Percentiles rank a stretch among this genome's conserved stretches.
Conservation (phyloP, 345 rosid species). For the Clausena lansium region DNA sequence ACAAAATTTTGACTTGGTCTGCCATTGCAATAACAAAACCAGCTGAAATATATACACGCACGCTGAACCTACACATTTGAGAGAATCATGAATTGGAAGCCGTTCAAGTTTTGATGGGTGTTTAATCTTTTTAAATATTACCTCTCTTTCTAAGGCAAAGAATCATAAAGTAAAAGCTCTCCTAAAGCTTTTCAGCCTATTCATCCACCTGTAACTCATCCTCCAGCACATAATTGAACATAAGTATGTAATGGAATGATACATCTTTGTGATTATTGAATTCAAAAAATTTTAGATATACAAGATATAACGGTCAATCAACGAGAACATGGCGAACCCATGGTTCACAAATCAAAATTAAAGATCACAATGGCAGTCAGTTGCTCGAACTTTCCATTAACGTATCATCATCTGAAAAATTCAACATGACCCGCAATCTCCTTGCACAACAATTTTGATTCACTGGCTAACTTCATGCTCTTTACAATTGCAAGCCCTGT, state of each 20-base stretch:
- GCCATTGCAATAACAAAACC: neutral
- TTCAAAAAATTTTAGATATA: neutral
- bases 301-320: neutral
- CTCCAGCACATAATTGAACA: neutral
- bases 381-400: neutral
- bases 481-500: conserved; percentile 64
- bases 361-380: neutral
- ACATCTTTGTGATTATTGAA: neutral
- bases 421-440: conserved; percentile 87
- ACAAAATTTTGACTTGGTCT: neutral
- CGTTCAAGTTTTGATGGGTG: neutral
- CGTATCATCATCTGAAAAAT: conserved; percentile 47
- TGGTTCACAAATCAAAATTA: neutral
- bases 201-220: neutral
- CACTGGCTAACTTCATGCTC: conserved; percentile 66
- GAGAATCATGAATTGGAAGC: neutral
- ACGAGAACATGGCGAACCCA: neutral
- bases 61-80: conserved; percentile 4
- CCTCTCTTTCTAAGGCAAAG: neutral
- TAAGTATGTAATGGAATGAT: neutral
- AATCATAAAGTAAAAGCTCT: neutral
- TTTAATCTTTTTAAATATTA: neutral
- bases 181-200: neutral
- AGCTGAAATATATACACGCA: neutral
- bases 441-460: conserved; percentile 62